Evolutionary conservation across 345 rosid species (phyloP).

Genomic region (Ceriops decandra): DNA sequence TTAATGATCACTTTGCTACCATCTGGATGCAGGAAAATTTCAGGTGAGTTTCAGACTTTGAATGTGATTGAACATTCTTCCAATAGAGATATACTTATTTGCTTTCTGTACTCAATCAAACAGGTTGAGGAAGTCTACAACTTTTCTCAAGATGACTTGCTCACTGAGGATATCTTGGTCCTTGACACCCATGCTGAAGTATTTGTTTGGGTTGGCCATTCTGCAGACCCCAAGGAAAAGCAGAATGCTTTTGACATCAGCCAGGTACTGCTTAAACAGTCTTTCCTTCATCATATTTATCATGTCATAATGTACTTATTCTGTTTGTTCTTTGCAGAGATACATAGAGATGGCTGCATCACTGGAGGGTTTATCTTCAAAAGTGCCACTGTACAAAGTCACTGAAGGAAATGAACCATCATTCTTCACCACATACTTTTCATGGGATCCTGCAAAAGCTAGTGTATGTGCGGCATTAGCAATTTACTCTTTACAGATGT

Average conservation of each 20-base stretch:
- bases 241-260: slow-evolving; percentile 83
- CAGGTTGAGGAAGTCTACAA: slow-evolving; percentile 95
- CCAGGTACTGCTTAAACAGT: slow-evolving; percentile 51
- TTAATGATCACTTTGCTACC: slow-evolving; percentile 28
- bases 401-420: slow-evolving; percentile 96
- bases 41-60: slow-evolving; percentile 60
- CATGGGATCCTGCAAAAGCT: slow-evolving; percentile 86
- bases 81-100: slow-evolving; percentile 12
- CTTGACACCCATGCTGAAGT: slow-evolving; percentile 95
- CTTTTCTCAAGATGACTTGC: slow-evolving; percentile 88
- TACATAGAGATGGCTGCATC: slow-evolving; percentile 74
- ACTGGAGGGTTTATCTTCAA: slow-evolving; percentile 75
- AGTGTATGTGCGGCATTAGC: slow-evolving; percentile 42
- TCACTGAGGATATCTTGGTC: slow-evolving; percentile 87
- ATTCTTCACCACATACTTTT: slow-evolving; percentile 84
- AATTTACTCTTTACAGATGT: neutral
- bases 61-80: slow-evolving; percentile 18
- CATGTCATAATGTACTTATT: slow-evolving; percentile 2
- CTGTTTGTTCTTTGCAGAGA: slow-evolving; percentile 48
- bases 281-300: neutral
- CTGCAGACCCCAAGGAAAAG: slow-evolving; percentile 76
- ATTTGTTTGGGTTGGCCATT: slow-evolving; percentile 97
- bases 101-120: slow-evolving; percentile 18
- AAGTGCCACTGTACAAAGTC: slow-evolving; percentile 84
- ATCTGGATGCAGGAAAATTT: slow-evolving; percentile 65